A percentile compares a stretch with the other conserved stretches of the same genome.
Conservation (phyloP, 768 basidiomycete species). For the Phlegmacium glaucopus region DNA sequence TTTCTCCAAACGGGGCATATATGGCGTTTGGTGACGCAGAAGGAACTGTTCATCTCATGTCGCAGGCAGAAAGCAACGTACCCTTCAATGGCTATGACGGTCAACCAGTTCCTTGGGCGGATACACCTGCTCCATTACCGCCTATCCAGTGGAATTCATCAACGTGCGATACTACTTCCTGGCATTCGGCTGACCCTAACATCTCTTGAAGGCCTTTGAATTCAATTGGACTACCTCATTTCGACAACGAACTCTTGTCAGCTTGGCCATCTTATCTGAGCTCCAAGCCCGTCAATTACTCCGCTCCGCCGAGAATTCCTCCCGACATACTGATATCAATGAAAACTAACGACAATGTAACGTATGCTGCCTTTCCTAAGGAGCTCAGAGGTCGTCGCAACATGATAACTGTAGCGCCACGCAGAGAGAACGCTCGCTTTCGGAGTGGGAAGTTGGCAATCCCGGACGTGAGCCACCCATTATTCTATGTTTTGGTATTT, state of each 20-base stretch:
- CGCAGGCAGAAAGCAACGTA: constrained; percentile 63
- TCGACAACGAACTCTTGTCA: constrained; percentile 72
- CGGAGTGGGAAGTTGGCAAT: constrained; percentile 70
- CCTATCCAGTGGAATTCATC: constrained; percentile 78
- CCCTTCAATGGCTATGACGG: constrained; percentile 93
- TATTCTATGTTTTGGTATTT: not conserved
- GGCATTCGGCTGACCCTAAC: not conserved
- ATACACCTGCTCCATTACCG: constrained; percentile 62
- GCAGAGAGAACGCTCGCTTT: constrained; percentile 68
- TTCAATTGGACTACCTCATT: constrained; percentile 84
- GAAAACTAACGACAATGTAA: constrained; percentile 85
- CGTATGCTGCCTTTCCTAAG: constrained; percentile 85
- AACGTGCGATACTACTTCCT: constrained; percentile 52
- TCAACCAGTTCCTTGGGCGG: constrained; percentile 82
- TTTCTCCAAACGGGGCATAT: constrained; percentile 87
- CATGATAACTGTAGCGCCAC: constrained; percentile 51
- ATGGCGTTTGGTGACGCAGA: constrained; percentile 90
- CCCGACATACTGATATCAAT: constrained; percentile 71
- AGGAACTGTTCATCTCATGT: constrained; percentile 78
- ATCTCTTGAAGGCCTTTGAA: constrained; percentile 68
- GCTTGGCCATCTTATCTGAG: constrained; percentile 51
- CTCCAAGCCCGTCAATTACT: constrained; percentile 44
- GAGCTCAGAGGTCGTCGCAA: constrained; percentile 85
- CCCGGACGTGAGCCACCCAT: constrained; percentile 38
- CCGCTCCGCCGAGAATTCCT: constrained; percentile 77